phyloP scores from a whole-genome alignment of 2,329 filamentous ascomycete species.

The Aureobasidium subglaciale region DNA sequence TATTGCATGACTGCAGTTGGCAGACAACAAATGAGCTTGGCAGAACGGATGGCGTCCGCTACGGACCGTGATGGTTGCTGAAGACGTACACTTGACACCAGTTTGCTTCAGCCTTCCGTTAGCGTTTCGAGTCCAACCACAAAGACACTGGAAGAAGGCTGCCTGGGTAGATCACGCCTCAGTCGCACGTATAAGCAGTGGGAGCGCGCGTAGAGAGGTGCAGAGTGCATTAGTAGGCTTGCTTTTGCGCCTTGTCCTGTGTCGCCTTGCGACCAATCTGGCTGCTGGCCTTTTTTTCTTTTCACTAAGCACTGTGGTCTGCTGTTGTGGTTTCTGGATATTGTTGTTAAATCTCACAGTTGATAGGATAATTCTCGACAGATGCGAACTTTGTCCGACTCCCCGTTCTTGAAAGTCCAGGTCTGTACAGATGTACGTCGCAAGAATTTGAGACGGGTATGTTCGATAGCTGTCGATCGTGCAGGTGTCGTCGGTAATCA shows the following conservation, averaged over 20 bases:
- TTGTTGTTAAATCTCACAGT: background rate
- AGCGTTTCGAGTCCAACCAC: too few species aligned
- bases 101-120: background rate
- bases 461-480: slow-evolving; percentile 6
- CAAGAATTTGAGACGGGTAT: background rate
- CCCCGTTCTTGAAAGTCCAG: background rate
- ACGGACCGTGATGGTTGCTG: background rate
- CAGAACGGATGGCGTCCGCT: background rate
- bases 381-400: background rate
- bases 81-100: background rate
- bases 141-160: too few species aligned
- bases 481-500: background rate
- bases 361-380: background rate
- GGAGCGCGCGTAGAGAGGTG: background rate
- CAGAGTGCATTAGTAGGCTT: background rate
- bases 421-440: background rate
- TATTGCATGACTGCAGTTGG: background rate
- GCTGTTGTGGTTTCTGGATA: background rate
- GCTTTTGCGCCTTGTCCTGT: background rate
- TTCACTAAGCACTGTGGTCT: background rate
- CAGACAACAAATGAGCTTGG: background rate
- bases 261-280: background rate
- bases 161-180: too few species aligned
- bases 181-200: too few species aligned
- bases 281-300: background rate